phyloP scores from a whole-genome alignment of 768 basidiomycete species.

The Tulasnella sp. region DNA sequence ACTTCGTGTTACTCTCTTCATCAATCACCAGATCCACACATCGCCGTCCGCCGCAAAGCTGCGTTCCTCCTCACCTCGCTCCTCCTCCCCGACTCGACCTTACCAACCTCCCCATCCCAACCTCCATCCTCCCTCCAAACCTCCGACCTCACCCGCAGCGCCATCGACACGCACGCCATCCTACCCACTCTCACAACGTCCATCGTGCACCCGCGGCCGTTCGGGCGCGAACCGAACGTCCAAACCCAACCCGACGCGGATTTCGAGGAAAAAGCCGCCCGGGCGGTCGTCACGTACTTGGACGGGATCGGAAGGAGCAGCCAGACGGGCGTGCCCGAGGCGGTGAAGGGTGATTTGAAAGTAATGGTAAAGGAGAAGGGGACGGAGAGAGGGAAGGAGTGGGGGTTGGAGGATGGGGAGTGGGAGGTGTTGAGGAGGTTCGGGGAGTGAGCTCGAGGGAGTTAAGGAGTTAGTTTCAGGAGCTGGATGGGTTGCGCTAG shows the following conservation, averaged over 20 bases:
- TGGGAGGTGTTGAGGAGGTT: constrained; percentile 23
- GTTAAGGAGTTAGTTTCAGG: no score
- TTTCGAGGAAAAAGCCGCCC: constrained; percentile 14
- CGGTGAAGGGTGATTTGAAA: constrained; percentile 7
- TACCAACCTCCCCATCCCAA: not conserved
- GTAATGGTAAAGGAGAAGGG: not conserved
- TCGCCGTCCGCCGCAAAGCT: constrained; percentile 63
- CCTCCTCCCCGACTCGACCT: constrained; percentile 35
- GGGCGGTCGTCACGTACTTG: constrained; percentile 12
- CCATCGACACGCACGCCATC: constrained; percentile 6
- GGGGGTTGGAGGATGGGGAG: constrained; percentile 21
- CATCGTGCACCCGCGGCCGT: not conserved
- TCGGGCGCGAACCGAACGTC: not conserved
- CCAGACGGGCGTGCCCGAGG: not conserved
- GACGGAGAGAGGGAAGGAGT: constrained; percentile 19
- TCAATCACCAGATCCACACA: constrained; percentile 72
- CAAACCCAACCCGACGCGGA: constrained; percentile 5
- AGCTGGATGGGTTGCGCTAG: no score
- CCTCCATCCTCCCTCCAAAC: constrained; percentile 5
- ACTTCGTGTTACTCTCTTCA: no score
- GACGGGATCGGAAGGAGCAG: not conserved
- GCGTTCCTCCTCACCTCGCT: constrained; percentile 66
- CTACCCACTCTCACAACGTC: not conserved
- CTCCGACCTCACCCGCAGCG: not conserved
- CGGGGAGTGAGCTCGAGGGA: not conserved